phyloP scores from a whole-genome alignment of 805 yeast genomes.

The Lipomyces japonicus region DNA sequence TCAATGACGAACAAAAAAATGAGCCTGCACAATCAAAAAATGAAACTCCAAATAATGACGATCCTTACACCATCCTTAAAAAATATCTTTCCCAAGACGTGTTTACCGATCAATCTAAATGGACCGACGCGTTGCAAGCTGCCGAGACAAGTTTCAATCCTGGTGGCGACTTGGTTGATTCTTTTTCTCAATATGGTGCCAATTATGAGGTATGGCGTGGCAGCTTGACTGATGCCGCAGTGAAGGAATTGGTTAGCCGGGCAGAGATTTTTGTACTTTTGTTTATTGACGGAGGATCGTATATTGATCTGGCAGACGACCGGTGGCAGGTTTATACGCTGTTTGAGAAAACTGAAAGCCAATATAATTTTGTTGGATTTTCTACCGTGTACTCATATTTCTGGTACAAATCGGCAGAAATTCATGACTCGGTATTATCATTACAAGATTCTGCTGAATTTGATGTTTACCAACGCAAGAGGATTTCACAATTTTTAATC shows the following conservation, averaged over 20 bases:
- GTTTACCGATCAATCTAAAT: slow-evolving; percentile 58
- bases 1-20: background rate
- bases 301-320: slow-evolving; percentile 69
- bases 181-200: slow-evolving; percentile 41
- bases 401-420: slow-evolving; percentile 56
- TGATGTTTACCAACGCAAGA: slow-evolving; percentile 46
- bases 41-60: slow-evolving; percentile 31
- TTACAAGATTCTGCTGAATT: slow-evolving; percentile 7
- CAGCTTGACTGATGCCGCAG: slow-evolving; percentile 42
- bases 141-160: slow-evolving; percentile 19
- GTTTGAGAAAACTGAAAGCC: slow-evolving; percentile 33
- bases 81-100: slow-evolving; percentile 60
- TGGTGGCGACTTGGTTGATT: slow-evolving; percentile 33
- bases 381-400: slow-evolving; percentile 81
- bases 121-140: slow-evolving; percentile 42
- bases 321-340: slow-evolving; percentile 76
- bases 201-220: slow-evolving; percentile 53
- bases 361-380: slow-evolving; percentile 63
- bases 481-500: slow-evolving; percentile 82
- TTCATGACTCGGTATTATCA: slow-evolving; percentile 44
- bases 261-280: slow-evolving; percentile 76
- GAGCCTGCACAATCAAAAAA: slow-evolving; percentile 2
- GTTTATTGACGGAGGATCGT: slow-evolving; percentile 91
- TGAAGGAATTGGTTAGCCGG: slow-evolving; percentile 57
- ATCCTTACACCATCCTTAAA: slow-evolving; percentile 53